Percentiles rank a stretch among this genome's conserved stretches.
Evolutionary conservation across 306 rosid genomes (phyloP).

Genomic region (Psophocarpus tetragonolobus): DNA sequence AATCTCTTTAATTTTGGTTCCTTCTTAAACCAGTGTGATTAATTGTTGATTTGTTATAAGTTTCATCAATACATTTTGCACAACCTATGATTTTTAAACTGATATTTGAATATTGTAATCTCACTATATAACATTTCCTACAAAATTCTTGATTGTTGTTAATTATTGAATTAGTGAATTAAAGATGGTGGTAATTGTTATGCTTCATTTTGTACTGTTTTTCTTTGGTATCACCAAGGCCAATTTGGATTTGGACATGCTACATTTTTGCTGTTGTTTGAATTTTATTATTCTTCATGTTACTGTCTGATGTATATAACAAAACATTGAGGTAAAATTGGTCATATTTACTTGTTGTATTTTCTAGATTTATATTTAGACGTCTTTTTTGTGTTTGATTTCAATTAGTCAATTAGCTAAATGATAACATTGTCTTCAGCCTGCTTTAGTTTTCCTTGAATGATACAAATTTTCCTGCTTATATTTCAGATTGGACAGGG

Average conservation of each 20-base stretch:
- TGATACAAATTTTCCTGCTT: conserved; percentile 8
- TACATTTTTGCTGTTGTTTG: neutral
- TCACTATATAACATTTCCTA: neutral
- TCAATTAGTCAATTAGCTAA: neutral
- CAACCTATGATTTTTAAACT: neutral
- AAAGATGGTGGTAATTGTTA: conserved; percentile 18
- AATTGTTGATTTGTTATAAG: neutral
- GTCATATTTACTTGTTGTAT: neutral
- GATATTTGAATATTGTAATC: neutral
- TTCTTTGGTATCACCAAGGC: neutral
- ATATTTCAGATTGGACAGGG: conserved; percentile 90
- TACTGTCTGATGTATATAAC: neutral
- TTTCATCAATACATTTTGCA: neutral
- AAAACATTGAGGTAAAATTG: conserved; percentile 7
- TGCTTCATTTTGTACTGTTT: neutral
- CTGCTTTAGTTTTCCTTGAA: conserved; percentile 10
- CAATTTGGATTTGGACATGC: neutral
- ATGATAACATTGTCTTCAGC: conserved; percentile 17
- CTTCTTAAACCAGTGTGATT: neutral
- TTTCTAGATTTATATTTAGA: neutral
- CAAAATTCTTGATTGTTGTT: neutral
- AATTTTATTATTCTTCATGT: conserved; percentile 10
- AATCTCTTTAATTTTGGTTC: neutral
- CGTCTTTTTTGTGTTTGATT: neutral
- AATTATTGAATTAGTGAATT: neutral